Evolutionary conservation across 768 basidiomycete species (phyloP), one percentile per base, ranked within the genome.

Genomic region (Candolleomyces aberdarensis): DNA sequence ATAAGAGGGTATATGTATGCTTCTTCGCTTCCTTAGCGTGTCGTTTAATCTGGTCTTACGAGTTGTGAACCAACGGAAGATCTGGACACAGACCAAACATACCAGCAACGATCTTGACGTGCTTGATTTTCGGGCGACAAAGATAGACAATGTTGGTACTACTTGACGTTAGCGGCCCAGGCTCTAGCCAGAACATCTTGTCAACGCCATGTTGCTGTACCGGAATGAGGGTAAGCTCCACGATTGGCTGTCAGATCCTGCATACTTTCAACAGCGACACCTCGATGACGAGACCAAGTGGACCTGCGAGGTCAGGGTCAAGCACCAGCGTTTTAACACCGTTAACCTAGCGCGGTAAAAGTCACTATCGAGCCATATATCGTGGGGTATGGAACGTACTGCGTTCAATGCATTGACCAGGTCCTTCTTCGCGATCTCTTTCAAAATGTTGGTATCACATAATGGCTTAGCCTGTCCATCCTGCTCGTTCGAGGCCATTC

Each of bases 111-210:
- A 92, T 89, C 74, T 90, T 91, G 70, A 95, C 86, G 71, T 87
- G 85, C 62, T 84, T 89, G 62, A 97, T 91, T 66, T 84, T 81
- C 2, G 96, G 94, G 36, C 95, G 83, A 72, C 92, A 96, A 9
- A 99, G 83, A 75, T 98, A 99, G 19, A 99, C 85, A 61, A 98
- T 86, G 67, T 96, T 96, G 39, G 90, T 83, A 6, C 96, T 95
- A 3, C 86, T 82, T 3, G 92, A 89, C 13, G 85, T 81, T 50
- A 98, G 75, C 9, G 92, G 88, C 17, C 96, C 96, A 11, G 89
- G 74, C 74, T 98, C 97, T 22, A 99, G 85, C 96, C 97, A 99
- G 76, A 96, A 97, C 92, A 99, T 96, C 80, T 97, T 97, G 78
- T 98, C 96, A 3, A 99, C 94, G 5, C 94, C 96, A 86, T 98